Evolutionary conservation across 2,329 filamentous ascomycete genomes (phyloP).

Genomic region (Ciborinia camelliae): DNA sequence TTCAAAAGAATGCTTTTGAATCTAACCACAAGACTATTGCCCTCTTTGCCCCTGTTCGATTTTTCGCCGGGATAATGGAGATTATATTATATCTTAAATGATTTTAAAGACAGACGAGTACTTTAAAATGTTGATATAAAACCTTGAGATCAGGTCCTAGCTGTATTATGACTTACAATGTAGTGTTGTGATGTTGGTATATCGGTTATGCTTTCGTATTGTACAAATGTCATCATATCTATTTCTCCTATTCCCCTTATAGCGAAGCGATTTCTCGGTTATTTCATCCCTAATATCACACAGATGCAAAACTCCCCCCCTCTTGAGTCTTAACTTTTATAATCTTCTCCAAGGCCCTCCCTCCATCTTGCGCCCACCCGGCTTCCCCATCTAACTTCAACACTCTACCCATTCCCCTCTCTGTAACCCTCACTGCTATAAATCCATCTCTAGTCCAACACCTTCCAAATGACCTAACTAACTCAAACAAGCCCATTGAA

Average conservation of each 20-base stretch:
- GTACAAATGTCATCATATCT: not conserved
- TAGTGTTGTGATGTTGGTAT: not conserved
- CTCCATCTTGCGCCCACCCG: constrained; percentile 58
- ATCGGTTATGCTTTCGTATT: not conserved
- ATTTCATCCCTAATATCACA: not conserved
- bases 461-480: constrained; percentile 49
- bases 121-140: no score
- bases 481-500: constrained; percentile 41
- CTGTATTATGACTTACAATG: not conserved
- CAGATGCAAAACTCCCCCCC: not conserved
- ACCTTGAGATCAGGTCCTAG: not conserved
- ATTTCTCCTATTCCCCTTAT: not conserved
- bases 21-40: not conserved
- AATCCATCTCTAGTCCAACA: constrained; percentile 56
- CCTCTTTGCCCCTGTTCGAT: not conserved
- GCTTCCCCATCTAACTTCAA: constrained; percentile 41
- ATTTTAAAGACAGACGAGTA: not conserved
- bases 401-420: constrained; percentile 37
- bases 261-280: constrained; percentile 8
- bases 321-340: constrained; percentile 38
- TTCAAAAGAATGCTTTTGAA: not conserved
- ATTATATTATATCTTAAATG: not conserved
- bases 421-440: constrained; percentile 45
- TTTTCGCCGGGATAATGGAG: not conserved
- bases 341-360: constrained; percentile 56